Evolutionary conservation across 2,329 filamentous ascomycete species (phyloP).

Genomic region (Dothistroma pini): DNA sequence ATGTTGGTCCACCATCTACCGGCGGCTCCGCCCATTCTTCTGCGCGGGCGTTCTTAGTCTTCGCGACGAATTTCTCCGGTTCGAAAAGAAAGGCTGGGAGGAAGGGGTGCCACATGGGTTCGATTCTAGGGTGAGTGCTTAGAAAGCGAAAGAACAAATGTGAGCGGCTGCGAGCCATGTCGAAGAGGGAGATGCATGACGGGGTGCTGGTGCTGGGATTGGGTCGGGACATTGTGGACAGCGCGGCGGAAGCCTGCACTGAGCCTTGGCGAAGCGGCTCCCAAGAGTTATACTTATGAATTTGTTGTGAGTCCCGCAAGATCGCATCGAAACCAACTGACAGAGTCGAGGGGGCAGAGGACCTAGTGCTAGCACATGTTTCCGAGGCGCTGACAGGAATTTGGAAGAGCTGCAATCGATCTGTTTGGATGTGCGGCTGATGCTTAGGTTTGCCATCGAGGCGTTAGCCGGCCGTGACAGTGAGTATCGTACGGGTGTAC

Average conservation of each 20-base stretch:
- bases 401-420: neutral
- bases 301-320: no score
- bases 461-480: neutral
- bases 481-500: no score
- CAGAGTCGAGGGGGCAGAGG: no score
- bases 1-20: neutral
- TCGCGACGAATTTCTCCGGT: neutral
- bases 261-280: no score
- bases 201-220: neutral
- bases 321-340: no score
- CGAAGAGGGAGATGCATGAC: constrained; percentile 1
- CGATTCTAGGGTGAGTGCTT: neutral
- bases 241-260: no score
- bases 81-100: neutral
- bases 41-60: neutral
- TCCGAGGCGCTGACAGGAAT: no score
- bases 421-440: neutral
- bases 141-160: constrained; percentile 5
- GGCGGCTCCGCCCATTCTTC: neutral
- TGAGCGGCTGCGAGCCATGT: neutral
- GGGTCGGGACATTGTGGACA: no score
- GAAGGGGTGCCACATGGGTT: neutral
- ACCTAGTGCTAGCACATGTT: no score
- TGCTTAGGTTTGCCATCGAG: neutral
- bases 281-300: no score